Evolutionary conservation across 2,329 filamentous ascomycete species (phyloP), one percentile per base, ranked within the genome.

Genomic region (Botrytis aclada): DNA sequence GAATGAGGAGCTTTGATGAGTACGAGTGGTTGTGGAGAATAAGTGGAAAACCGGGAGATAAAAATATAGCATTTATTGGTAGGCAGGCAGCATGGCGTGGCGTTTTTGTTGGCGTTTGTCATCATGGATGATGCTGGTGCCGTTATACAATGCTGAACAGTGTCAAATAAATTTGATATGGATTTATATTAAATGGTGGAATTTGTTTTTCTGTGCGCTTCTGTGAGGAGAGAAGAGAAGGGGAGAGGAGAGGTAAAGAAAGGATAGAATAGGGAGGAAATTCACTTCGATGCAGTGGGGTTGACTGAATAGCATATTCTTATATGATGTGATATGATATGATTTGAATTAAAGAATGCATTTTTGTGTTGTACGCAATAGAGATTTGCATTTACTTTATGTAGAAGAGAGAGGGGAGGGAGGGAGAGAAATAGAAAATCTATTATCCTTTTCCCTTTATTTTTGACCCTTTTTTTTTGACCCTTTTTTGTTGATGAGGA

Each of bases 1-100:
- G 81, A 89, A 90, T 77, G 89, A 91, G 79, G 88, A 90, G 71
- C 69, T 77, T 56, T 81, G 73, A 79, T 39, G 39, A 12, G 29
- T 25, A 56, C 1, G 18, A 29, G n/a, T 18, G 51, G n/a, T 29
- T 18, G 51, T 29, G 6, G n/a, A 54, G 51, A 29, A 18, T 29
- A 8, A 25, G 32, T 54, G 29, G 14, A 34, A 43, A 41, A 7
- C 18, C 12, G n/a, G n/a, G 51, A 54, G 51, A 60, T 29, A 41
- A 47, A 71, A 60, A 60, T 43, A 66, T 66, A 72, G 69, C 71
- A 75, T 72, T 61, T 60, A 65, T 65, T 51, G 63, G 29, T 65
- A 47, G 65, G 70, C 51, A 18, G 25, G 51, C 51, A 47, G 62
- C 56, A 72, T 71, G 58, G 70, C 39, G 70, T 45, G 69, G 74